Conservation (phyloP, 345 rosid genomes). For the Nephelium lappaceum region DNA sequence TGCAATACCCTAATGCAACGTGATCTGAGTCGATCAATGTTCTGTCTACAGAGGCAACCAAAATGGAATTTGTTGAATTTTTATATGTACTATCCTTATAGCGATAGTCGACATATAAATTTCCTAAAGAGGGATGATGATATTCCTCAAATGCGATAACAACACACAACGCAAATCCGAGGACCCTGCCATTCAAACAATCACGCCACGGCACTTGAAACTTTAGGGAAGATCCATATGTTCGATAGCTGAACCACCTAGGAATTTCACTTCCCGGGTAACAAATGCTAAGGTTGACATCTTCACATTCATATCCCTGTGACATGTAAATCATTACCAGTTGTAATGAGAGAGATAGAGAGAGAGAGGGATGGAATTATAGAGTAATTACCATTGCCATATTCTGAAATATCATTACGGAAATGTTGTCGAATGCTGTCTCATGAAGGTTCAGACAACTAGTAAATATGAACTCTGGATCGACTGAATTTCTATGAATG, state of each 20-base stretch:
- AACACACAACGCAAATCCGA: not conserved
- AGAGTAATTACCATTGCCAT: not conserved
- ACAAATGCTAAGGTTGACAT: not conserved
- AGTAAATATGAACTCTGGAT: not conserved
- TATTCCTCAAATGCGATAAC: not conserved
- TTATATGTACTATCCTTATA: too few species aligned
- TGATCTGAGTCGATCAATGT: not conserved
- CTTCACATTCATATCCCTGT: not conserved
- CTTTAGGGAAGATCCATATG: not conserved
- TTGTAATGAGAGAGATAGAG: not conserved
- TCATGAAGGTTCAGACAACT: not conserved
- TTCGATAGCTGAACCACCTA: not conserved
- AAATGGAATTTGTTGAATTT: too few species aligned
- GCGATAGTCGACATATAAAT: too few species aligned
- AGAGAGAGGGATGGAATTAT: not conserved
- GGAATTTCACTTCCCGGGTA: not conserved
- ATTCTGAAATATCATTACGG: not conserved
- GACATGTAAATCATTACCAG: not conserved
- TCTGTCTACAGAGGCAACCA: not conserved
- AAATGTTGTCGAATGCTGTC: not conserved
- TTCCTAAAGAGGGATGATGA: not conserved
- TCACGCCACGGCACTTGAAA: not conserved
- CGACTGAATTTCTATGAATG: not conserved
- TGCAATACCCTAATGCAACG: not conserved
- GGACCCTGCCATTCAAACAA: not conserved